Base-by-base conservation (phyloP, 2,329 filamentous ascomycete species). In the Trichoderma sp. region DNA sequence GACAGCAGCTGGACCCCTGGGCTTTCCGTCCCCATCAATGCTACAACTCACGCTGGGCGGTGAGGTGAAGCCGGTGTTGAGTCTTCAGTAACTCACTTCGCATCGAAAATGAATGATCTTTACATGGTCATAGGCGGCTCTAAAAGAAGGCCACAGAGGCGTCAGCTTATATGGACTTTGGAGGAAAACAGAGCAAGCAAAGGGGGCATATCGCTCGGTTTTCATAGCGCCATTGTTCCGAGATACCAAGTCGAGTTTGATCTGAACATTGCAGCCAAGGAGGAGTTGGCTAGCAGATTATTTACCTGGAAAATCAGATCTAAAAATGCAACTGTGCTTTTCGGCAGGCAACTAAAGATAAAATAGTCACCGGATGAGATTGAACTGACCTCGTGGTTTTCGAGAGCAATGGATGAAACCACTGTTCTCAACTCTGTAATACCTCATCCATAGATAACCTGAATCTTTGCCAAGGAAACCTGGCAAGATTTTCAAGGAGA, bases 391-490 rank as follows among this genome's bases (percentile, higher is more conserved):
- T 50, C 47, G 11, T 13, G 1, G n/a, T 12, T 50, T 3, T 50
- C 47, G 9, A 6, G 4, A 5, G n/a, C 4, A 23, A 50, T 13
- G 9, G 5, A 13, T 23, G 20, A 2, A 3, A 4, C 11, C 2
- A 23, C n/a, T 23, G 47, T 53, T 53, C 47, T 23, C 9, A 23
- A 13, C 9, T 7, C 11, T 13, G 20, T 53, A 13, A 53, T 53
- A 3, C 0, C 47, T 7, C 1, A 1, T 6, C 20, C 20, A 23
- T 13, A 53, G 20, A 5, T 6, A 20, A 1, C 39, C 3, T n/a
- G 3, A 20, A 50, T 4, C 17, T 12, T 50, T n/a, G 0, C 9
- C 3, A 6, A 11, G 4, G 6, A 20, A 1, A 0, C 9, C 0
- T 3, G n/a, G n/a, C 5, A 50, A 50, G n/a, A 12, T 0, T 12